A percentile compares a stretch with the other conserved stretches of the same genome.
Evolutionary conservation across 306 rosid species (phyloP).

Genomic region (Lablab purpureus): DNA sequence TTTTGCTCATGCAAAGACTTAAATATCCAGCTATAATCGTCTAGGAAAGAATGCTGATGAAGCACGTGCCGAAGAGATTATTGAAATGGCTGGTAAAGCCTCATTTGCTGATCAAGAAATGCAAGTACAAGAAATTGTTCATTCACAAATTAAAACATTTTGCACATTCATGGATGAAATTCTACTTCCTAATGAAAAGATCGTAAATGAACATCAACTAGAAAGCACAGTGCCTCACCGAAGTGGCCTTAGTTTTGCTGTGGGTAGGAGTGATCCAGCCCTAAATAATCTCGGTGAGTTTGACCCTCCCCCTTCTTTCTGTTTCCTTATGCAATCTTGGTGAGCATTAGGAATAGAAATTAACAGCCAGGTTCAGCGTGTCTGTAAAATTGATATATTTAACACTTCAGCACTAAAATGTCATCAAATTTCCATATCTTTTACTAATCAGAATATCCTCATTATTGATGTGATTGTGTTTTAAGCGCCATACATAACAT

Average conservation of each 20-base stretch:
- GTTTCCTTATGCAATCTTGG: conserved; percentile 7
- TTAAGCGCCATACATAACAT: neutral
- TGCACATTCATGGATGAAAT: conserved; percentile 75
- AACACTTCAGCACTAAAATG: neutral
- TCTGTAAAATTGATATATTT: conserved; percentile 17
- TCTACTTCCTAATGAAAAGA: conserved; percentile 65
- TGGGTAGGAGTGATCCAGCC: conserved; percentile 59
- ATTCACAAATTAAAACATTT: conserved; percentile 66
- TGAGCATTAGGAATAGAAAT: conserved; percentile 16
- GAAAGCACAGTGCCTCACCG: conserved; percentile 53
- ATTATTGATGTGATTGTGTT: neutral
- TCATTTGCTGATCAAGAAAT: conserved; percentile 74
- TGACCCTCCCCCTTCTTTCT: neutral
- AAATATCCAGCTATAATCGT: conserved; percentile 70
- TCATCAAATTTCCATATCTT: conserved; percentile 18
- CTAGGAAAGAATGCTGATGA: conserved; percentile 76
- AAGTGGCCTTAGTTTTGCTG: conserved; percentile 88
- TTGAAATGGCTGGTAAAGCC: conserved; percentile 76
- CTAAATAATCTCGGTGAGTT: conserved; percentile 57
- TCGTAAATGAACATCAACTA: conserved; percentile 51
- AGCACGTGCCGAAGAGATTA: conserved; percentile 72
- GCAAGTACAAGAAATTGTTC: conserved; percentile 88
- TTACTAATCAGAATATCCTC: conserved; percentile 1
- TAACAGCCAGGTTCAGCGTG: conserved; percentile 19
- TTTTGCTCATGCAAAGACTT: conserved; percentile 55